Percentiles rank a stretch among this genome's conserved stretches.
phyloP scores from a whole-genome alignment of 2,329 filamentous ascomycete species.

The Fusarium ramigenum region DNA sequence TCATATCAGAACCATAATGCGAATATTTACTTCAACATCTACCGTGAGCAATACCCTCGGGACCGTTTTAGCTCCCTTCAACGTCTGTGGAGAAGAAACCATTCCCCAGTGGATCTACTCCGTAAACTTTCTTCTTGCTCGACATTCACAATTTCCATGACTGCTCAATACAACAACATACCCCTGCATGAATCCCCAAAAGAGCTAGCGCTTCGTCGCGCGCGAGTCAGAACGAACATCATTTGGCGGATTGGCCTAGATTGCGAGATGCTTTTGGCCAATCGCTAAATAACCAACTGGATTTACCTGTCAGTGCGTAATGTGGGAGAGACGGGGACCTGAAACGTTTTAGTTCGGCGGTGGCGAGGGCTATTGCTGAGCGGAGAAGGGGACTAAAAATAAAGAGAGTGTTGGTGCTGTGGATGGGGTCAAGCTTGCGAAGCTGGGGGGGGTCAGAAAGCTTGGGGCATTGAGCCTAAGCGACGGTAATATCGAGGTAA shows the following conservation, averaged over 20 bases:
- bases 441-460: neutral
- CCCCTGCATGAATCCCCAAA: neutral
- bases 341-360: neutral
- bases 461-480: accelerated
- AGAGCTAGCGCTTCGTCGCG: neutral
- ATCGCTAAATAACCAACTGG: neutral
- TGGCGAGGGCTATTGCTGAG: neutral
- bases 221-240: neutral
- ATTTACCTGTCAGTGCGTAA: neutral
- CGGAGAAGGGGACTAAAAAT: neutral
- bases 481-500: accelerated
- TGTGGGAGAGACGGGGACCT: neutral
- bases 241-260: neutral
- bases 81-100: neutral
- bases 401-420: neutral
- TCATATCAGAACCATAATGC: accelerated
- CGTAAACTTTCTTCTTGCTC: neutral
- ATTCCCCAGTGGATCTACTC: neutral
- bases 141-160: neutral
- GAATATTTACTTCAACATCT: too few relatives aligned
- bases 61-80: neutral
- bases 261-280: neutral
- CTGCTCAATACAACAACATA: neutral
- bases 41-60: neutral
- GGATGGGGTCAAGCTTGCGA: neutral